phyloP scores from a whole-genome alignment of 2,329 filamentous ascomycete species.

The Trichoderma sp. region DNA sequence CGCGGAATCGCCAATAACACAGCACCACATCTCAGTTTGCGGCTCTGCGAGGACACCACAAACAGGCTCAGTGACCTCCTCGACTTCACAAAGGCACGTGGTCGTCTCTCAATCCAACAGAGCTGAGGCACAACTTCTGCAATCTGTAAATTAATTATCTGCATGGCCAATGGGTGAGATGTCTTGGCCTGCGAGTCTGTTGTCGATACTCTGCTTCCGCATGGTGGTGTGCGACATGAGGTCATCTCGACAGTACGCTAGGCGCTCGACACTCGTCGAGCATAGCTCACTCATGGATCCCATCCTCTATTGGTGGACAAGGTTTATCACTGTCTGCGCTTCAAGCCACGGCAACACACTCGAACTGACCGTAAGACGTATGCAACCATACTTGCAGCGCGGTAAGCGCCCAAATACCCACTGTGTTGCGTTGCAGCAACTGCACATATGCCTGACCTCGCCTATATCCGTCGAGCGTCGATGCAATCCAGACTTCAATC shows the following conservation, averaged over 20 bases:
- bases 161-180: background rate
- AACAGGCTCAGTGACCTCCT: constrained; percentile 12
- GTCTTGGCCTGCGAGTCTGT: background rate
- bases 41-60: constrained; percentile 25
- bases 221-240: constrained; percentile 7
- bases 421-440: background rate
- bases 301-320: background rate
- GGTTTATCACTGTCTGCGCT: background rate
- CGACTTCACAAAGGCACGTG: constrained; percentile 1
- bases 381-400: constrained; percentile 13
- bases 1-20: constrained; percentile 28
- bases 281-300: background rate
- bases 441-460: background rate
- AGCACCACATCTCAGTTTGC: constrained; percentile 30
- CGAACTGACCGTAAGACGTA: constrained; percentile 1
- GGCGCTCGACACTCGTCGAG: background rate
- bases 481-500: background rate
- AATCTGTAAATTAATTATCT: background rate
- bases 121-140: background rate
- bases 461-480: background rate
- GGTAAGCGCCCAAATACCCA: constrained; percentile 10
- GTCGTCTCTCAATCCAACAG: background rate
- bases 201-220: constrained; percentile 6
- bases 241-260: background rate
- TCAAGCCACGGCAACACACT: background rate